phyloP scores from a whole-genome alignment of 768 basidiomycete species.

The Collybia nuda region DNA sequence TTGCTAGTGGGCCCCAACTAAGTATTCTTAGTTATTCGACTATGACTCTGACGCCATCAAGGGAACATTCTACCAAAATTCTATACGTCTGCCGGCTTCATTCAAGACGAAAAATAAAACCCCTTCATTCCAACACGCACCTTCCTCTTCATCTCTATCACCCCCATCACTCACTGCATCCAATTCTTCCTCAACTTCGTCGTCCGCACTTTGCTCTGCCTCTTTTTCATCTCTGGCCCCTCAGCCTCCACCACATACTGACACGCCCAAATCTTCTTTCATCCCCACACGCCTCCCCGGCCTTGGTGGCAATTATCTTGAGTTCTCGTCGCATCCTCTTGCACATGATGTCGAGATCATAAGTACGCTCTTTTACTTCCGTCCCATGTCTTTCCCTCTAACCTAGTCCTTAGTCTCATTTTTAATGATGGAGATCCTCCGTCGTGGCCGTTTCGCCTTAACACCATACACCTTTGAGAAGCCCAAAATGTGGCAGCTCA shows the following conservation, averaged over 20 bases:
- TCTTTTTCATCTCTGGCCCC: not conserved
- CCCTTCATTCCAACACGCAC: conserved; percentile 10
- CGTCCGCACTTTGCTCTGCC: conserved; percentile 2
- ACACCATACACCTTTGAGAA: conserved; percentile 48
- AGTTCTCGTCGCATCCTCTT: conserved; percentile 49
- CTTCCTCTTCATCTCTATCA: conserved; percentile 10
- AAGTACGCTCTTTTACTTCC: conserved; percentile 29
- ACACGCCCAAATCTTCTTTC: conserved; percentile 33
- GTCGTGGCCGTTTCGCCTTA: conserved; percentile 55
- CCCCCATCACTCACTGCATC: conserved; percentile 20
- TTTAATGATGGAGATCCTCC: conserved; percentile 63
- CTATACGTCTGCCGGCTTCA: not conserved
- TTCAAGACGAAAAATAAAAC: conserved; percentile 15
- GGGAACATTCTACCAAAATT: conserved; percentile 50
- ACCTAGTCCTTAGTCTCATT: conserved; percentile 47
- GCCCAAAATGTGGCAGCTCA: conserved; percentile 47
- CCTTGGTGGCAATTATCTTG: conserved; percentile 57
- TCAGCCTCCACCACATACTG: conserved; percentile 8
- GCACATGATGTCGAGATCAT: conserved; percentile 54
- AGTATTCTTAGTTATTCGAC: conserved; percentile 44
- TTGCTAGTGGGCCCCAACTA: conserved; percentile 1
- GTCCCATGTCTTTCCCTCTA: conserved; percentile 4
- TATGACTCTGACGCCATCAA: conserved; percentile 47
- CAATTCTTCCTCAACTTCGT: conserved; percentile 6
- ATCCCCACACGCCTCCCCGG: conserved; percentile 52